Conservation (phyloP, 2,329 filamentous ascomycete species). For the Fusarium fujikuroi region DNA sequence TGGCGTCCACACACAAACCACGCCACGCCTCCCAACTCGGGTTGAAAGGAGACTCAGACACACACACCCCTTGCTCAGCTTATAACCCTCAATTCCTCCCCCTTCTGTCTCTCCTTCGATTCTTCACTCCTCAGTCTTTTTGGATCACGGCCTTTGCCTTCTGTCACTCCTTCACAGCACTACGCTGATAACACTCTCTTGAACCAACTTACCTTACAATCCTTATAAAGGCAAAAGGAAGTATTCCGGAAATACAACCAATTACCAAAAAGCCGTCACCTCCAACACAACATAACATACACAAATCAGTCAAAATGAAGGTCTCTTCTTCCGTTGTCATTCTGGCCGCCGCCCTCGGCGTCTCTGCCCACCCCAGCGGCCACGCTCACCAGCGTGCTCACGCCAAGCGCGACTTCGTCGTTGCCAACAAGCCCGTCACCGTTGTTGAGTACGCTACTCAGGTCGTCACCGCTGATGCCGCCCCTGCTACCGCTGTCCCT, state of each 20-base stretch:
- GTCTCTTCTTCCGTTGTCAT: constrained; percentile 51
- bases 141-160: constrained; percentile 41
- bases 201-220: constrained; percentile 35
- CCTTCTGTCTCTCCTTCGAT: constrained; percentile 13
- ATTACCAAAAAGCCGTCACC: constrained; percentile 22
- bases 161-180: constrained; percentile 44
- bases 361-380: constrained; percentile 54
- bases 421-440: constrained; percentile 49
- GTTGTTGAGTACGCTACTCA: constrained; percentile 38
- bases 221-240: constrained; percentile 40
- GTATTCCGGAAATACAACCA: constrained; percentile 40
- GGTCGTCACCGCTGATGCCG: constrained; percentile 12
- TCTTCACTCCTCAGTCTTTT: constrained; percentile 26
- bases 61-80: constrained; percentile 44
- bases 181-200: constrained; percentile 43
- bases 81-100: constrained; percentile 46
- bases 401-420: constrained; percentile 49
- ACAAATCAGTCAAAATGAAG: constrained; percentile 52
- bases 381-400: constrained; percentile 52
- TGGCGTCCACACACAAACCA: constrained; percentile 30
- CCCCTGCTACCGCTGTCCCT: constrained; percentile 1
- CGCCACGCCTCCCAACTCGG: constrained; percentile 18
- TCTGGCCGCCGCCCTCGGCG: constrained; percentile 55
- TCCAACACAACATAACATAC: background rate
- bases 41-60: constrained; percentile 14